Evolutionary conservation across 441 rosid species (phyloP).

Genomic region (Gossypium davidsonii): DNA sequence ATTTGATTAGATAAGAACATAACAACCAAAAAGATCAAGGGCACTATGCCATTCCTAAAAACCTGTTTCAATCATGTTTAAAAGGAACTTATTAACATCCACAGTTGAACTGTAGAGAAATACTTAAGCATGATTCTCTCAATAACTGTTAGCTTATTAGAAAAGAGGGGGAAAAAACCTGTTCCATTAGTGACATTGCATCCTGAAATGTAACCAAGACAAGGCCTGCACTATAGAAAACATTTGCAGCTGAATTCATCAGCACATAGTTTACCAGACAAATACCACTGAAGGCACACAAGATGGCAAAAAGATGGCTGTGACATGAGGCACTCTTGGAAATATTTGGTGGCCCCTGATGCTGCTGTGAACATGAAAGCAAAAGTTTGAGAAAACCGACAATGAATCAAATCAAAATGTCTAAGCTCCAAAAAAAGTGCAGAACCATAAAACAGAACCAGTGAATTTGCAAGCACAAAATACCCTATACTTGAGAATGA

Average conservation of each 20-base stretch:
- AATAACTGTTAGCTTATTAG: not conserved
- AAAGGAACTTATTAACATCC: constrained; percentile 16
- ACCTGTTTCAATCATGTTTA: constrained; percentile 38
- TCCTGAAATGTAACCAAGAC: constrained; percentile 81
- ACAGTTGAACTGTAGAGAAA: constrained; percentile 1
- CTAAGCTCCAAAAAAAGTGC: not conserved
- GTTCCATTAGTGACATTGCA: constrained; percentile 84
- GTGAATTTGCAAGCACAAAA: not conserved
- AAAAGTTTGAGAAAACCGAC: constrained; percentile 14
- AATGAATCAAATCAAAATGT: not conserved
- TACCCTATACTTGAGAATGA: no score
- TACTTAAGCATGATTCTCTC: not conserved
- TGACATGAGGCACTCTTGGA: constrained; percentile 60
- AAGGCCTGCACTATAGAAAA: constrained; percentile 71
- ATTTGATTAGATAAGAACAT: constrained; percentile 70
- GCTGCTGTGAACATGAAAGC: constrained; percentile 42
- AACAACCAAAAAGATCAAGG: constrained; percentile 49
- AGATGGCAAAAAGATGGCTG: constrained; percentile 64
- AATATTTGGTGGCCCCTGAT: constrained; percentile 36
- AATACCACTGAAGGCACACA: constrained; percentile 66
- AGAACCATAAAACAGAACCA: not conserved
- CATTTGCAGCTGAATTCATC: constrained; percentile 78
- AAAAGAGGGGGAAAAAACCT: constrained; percentile 36
- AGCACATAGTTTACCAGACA: constrained; percentile 67
- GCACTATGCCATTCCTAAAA: constrained; percentile 58